Percentiles rank a stretch among this genome's conserved stretches.
Evolutionary conservation across 1,284 basidiomycete genomes (phyloP).

Genomic region (Ganoderma multipileum): DNA sequence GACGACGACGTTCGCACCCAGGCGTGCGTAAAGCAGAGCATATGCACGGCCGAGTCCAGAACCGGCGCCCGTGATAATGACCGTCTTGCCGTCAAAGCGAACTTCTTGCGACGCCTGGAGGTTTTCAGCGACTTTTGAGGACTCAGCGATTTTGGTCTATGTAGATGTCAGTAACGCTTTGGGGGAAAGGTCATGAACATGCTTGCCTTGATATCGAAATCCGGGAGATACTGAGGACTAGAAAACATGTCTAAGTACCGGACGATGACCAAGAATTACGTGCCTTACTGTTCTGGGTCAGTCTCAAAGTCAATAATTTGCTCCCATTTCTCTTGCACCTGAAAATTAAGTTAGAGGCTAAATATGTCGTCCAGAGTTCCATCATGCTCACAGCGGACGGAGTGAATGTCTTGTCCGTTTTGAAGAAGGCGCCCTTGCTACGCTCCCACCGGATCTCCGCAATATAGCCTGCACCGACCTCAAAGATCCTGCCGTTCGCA

Average conservation of each 20-base stretch:
- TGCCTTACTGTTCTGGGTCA: constrained; percentile 73
- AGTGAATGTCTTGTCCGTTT: constrained; percentile 90
- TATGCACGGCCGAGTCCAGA: constrained; percentile 94
- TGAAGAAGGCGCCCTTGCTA: constrained; percentile 88
- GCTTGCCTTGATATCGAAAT: constrained; percentile 71
- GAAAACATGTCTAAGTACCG: constrained; percentile 2
- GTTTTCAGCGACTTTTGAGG: constrained; percentile 76
- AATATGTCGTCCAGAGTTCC: not conserved
- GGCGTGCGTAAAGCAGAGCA: constrained; percentile 88
- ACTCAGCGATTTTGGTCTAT: constrained; percentile 72
- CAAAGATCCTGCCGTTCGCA: constrained; percentile 89
- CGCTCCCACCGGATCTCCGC: constrained; percentile 96
- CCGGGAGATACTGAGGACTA: constrained; percentile 74
- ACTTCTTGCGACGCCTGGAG: constrained; percentile 76
- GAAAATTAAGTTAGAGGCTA: not conserved
- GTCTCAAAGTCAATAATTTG: constrained; percentile 83
- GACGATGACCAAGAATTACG: not conserved
- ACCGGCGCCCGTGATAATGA: constrained; percentile 94
- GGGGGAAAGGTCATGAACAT: not conserved
- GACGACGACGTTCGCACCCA: constrained; percentile 96
- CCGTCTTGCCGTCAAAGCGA: constrained; percentile 90
- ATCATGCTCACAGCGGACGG: constrained; percentile 81
- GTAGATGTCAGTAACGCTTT: constrained; percentile 11
- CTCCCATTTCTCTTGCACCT: constrained; percentile 85
- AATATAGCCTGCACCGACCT: constrained; percentile 93